A percentile compares a stretch with the other conserved stretches of the same genome.
phyloP scores from a whole-genome alignment of 495 filamentous ascomycete genomes.

The Podospora pseudocomata region DNA sequence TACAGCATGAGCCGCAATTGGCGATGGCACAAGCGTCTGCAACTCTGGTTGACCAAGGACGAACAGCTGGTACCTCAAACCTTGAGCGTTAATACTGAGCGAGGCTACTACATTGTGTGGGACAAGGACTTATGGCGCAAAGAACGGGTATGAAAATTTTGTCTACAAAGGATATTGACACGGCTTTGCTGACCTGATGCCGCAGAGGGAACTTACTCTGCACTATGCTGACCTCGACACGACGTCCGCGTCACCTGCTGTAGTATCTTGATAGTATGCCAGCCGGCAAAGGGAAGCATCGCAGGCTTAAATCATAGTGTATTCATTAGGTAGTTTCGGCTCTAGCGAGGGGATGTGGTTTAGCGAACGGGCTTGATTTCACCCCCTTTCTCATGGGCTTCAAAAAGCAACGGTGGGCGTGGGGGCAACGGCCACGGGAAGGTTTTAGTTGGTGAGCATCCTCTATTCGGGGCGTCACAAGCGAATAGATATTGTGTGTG shows the following conservation, averaged over 20 bases:
- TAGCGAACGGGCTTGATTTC: not conserved
- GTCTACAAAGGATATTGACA: not conserved
- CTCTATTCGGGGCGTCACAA: not conserved
- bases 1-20: constrained; percentile 65
- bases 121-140: constrained; percentile 80
- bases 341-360: not conserved
- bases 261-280: not conserved
- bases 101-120: constrained; percentile 86
- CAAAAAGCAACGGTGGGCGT: not conserved
- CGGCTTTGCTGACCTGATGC: constrained; percentile 10
- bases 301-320: not conserved
- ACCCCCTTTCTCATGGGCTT: not conserved
- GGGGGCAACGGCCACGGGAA: not conserved
- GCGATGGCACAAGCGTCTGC: constrained; percentile 86
- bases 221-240: constrained; percentile 59
- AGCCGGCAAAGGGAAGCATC: not conserved
- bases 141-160: constrained; percentile 61
- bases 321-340: not conserved
- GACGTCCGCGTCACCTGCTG: not conserved
- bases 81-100: constrained; percentile 66
- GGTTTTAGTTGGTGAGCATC: not conserved
- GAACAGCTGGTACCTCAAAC: constrained; percentile 65
- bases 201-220: constrained; percentile 71
- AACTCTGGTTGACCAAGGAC: constrained; percentile 89
- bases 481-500: not conserved